phyloP scores from a whole-genome alignment of 805 yeast genomes.

The Wickerhamiella slavikovae region DNA sequence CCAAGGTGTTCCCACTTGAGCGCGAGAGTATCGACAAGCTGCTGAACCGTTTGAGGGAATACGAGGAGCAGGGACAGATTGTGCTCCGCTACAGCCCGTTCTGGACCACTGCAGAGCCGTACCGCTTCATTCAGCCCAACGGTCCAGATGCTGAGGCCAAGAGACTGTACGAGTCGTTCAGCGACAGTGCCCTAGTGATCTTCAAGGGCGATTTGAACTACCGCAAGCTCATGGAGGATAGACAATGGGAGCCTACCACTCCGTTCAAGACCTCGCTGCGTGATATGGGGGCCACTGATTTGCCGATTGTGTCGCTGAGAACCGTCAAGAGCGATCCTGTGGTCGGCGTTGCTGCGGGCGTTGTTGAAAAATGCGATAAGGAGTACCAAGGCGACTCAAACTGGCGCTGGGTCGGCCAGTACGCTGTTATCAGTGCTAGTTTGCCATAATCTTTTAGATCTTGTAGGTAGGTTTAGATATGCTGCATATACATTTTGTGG shows the following conservation, averaged over 20 bases:
- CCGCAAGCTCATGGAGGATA: slow-evolving; percentile 81
- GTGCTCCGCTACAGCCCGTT: slow-evolving; percentile 40
- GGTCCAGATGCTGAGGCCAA: slow-evolving; percentile 40
- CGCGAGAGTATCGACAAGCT: slow-evolving; percentile 28
- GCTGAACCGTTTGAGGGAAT: slow-evolving; percentile 25
- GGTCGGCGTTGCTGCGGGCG: slow-evolving; percentile 57
- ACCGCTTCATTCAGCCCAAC: slow-evolving; percentile 39
- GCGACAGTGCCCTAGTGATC: slow-evolving; percentile 40
- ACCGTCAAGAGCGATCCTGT: slow-evolving; percentile 94
- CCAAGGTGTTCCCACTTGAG: slow-evolving; percentile 27
- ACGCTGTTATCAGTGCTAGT: slow-evolving; percentile 73
- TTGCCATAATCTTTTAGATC: too few species aligned
- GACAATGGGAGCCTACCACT: slow-evolving; percentile 69
- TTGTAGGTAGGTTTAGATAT: too few species aligned
- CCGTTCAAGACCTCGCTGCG: slow-evolving; percentile 53
- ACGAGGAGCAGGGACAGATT: slow-evolving; percentile 27
- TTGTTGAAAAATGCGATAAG: slow-evolving; percentile 42
- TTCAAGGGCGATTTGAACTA: slow-evolving; percentile 94
- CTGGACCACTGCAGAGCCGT: slow-evolving; percentile 72
- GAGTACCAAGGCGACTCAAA: slow-evolving; percentile 41
- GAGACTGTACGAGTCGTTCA: slow-evolving; percentile 38
- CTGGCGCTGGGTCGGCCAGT: slow-evolving; percentile 82
- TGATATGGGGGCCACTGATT: slow-evolving; percentile 36
- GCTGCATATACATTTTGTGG: too few species aligned
- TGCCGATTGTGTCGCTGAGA: slow-evolving; percentile 57